These are phyloP conservation scores for Canna indica DNA, from an alignment of 176 grass and related monocot species.

Conservation along the genomic window DNA sequence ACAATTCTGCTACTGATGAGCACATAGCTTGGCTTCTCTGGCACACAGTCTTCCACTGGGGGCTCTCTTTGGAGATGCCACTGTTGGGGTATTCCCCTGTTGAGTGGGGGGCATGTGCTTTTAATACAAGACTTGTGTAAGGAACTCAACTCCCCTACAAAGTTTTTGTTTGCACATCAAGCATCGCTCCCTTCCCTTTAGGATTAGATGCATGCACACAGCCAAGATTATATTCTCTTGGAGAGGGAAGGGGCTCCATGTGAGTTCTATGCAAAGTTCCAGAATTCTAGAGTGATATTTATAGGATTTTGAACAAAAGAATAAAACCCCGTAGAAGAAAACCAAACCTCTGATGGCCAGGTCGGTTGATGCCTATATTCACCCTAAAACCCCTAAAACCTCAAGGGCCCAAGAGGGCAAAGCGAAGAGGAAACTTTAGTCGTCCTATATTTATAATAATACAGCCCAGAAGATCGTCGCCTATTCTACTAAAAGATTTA, in stretches of 20 bases:
- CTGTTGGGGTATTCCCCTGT: not conserved
- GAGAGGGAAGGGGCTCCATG: not conserved
- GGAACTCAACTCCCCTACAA: not conserved
- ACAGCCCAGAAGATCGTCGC: too few relatives aligned
- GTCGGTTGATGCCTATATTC: too few relatives aligned
- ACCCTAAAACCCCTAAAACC: too few relatives aligned
- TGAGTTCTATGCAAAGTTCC: not conserved
- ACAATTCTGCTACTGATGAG: not conserved
- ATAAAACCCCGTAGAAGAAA: too few relatives aligned
- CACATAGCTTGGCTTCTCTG: too few relatives aligned
- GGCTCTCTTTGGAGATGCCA: not conserved
- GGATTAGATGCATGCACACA: slow-evolving; percentile 1
- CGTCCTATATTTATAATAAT: too few relatives aligned
- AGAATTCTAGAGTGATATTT: not conserved
- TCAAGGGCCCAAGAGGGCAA: too few relatives aligned
- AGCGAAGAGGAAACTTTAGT: too few relatives aligned
- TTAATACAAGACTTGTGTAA: not conserved
- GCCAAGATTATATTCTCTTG: not conserved
- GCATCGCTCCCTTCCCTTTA: not conserved
- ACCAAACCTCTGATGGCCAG: too few relatives aligned
- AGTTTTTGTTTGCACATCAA: not conserved
- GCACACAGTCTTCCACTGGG: too few relatives aligned
- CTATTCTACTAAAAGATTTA: too few relatives aligned
- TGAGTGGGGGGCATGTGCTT: slow-evolving; percentile 1
- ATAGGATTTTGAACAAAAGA: too few relatives aligned